These are phyloP conservation scores for Heritiera littoralis DNA, from an alignment of 345 rosid genomes.

Conservation along the genomic window DNA sequence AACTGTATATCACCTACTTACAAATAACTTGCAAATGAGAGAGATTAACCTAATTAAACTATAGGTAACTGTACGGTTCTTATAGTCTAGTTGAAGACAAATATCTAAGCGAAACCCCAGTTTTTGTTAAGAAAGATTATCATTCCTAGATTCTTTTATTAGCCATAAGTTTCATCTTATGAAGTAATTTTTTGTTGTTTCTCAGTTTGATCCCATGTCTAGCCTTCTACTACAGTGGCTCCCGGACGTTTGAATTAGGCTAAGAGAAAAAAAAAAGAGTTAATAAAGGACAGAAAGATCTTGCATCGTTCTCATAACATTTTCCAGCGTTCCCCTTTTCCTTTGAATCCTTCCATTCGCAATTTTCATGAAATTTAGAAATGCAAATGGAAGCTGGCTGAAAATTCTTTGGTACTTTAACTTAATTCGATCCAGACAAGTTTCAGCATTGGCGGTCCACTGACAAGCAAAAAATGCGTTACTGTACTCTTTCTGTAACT, in stretches of 20 bases:
- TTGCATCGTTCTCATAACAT: background rate
- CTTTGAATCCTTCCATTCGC: background rate
- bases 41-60: background rate
- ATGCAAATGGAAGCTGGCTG: constrained; percentile 15
- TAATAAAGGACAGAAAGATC: background rate
- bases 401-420: background rate
- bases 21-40: background rate
- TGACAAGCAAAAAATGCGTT: constrained; percentile 16
- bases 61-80: background rate
- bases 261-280: background rate
- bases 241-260: background rate
- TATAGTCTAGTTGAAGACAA: background rate
- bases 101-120: background rate
- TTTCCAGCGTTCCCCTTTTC: background rate
- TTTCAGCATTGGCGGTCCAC: background rate
- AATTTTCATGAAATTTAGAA: constrained; percentile 8
- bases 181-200: background rate
- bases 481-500: constrained; percentile 28
- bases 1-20: background rate
- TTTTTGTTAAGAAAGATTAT: background rate
- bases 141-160: background rate
- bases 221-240: background rate
- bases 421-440: constrained; percentile 13
- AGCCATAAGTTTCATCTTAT: background rate
- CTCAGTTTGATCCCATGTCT: background rate